These are phyloP conservation scores for Phytomonas sp. DNA, from an alignment of 208 protist species.

Conservation along the genomic window DNA sequence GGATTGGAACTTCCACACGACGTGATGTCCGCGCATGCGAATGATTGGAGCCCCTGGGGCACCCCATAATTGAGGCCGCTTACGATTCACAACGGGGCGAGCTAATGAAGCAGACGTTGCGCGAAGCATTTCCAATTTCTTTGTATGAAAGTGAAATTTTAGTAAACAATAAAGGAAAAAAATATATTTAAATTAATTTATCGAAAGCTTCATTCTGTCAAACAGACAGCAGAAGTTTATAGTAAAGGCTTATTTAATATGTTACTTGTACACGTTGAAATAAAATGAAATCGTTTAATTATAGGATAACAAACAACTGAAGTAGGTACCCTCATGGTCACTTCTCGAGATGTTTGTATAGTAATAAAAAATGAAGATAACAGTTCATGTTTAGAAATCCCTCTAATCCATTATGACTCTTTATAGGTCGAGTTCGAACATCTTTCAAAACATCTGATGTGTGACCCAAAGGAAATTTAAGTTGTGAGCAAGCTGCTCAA, in stretches of 20 bases:
- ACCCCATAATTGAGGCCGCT: slow-evolving; percentile 68
- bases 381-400: neutral
- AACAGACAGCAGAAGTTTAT: neutral
- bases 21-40: slow-evolving; percentile 79
- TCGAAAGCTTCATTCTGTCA: neutral
- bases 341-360: neutral
- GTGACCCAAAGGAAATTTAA: neutral
- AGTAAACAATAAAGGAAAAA: slow-evolving; percentile 11
- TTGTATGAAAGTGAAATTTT: neutral
- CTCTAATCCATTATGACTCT: neutral
- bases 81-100: slow-evolving; percentile 50
- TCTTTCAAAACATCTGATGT: neutral
- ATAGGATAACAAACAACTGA: slow-evolving; percentile 2
- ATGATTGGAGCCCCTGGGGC: slow-evolving; percentile 81
- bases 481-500: neutral
- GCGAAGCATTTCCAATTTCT: slow-evolving; percentile 15
- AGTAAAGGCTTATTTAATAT: neutral
- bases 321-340: neutral
- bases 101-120: slow-evolving; percentile 19
- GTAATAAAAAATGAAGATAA: neutral
- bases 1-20: slow-evolving; percentile 83
- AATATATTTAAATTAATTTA: slow-evolving; percentile 9
- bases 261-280: neutral
- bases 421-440: neutral
- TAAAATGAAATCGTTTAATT: slow-evolving; percentile 2